Base-by-base conservation (phyloP, 805 yeast species). In the Sugiyamaella qingdaonensis region DNA sequence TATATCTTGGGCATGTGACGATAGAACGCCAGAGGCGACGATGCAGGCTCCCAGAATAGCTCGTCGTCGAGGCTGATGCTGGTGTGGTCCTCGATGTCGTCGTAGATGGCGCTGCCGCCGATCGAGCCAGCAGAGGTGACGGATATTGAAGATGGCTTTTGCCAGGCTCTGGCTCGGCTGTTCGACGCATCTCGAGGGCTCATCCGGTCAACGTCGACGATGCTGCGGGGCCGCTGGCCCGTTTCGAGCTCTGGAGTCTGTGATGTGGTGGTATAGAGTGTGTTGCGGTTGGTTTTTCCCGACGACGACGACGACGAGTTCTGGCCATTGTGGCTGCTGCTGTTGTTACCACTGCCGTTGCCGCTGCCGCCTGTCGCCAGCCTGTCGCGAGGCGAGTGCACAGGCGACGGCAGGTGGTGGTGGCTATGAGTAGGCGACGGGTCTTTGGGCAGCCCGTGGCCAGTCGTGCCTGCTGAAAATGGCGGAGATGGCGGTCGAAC, bases 1-100 rank as follows among this genome's bases (percentile, higher is more conserved):
- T 50, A 61, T 35, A 61, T 55, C 18, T 48, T 46, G 2, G 64
- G 64, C n/a, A 53, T 54, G 42, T 61, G 62, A 34, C 54, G 37
- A 36, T 52, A 60, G 34, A 44, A 49, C 1, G 59, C 46, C n/a
- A 58, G 50, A 2, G 59, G 59, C 11, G 58, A 57, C 14, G 52
- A 54, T 4, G 56, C 56, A 7, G 29, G 43, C 18, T 48, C 48
- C 41, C 36, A 51, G 41, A 37, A 54, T 16, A 34, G 34, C 9
- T 46, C 50, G 35, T 50, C 54, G 31, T 50, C 49, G 31, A 18
- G 32, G 34, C 34, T 18, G 13, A 14, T 21, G 37, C 48, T 45
- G 2, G 37, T 18, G 37, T 10, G 19, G 5, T 14, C 36, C 5
- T 10, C 48, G 3, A 35, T 21, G 19, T 39, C 48, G 10, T 34